Conservation (phyloP, 1,284 basidiomycete species). For the Moesziomyces sp. region DNA sequence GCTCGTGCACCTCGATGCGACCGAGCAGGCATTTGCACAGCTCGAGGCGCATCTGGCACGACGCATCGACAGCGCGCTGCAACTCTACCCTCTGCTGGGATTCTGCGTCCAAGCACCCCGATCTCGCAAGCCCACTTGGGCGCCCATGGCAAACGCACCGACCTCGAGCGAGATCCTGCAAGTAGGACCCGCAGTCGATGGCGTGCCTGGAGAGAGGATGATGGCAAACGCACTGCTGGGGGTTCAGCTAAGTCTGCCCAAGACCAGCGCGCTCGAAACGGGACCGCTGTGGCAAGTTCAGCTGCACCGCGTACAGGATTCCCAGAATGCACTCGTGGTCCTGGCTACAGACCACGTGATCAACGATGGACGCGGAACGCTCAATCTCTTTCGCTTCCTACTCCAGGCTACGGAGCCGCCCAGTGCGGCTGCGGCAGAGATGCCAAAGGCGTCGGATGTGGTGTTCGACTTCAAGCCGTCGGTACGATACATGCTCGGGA, state of each 20-base stretch:
- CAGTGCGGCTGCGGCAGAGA: background rate
- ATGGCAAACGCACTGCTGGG: conserved; percentile 2
- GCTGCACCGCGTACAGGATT: background rate
- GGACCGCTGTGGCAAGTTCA: conserved; percentile 24
- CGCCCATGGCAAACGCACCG: conserved; percentile 7
- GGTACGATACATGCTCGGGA: conserved; percentile 6
- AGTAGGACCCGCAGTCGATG: background rate
- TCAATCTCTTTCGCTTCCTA: conserved; percentile 25
- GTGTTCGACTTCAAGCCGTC: conserved; percentile 38
- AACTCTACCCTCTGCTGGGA: conserved; percentile 15
- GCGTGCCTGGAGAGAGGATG: background rate
- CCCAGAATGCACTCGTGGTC: background rate
- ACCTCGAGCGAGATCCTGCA: conserved; percentile 18
- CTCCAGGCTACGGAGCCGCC: background rate
- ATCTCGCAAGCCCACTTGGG: conserved; percentile 11
- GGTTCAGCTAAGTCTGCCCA: conserved; percentile 2
- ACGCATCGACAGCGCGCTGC: conserved; percentile 10
- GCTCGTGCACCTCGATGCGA: conserved; percentile 12
- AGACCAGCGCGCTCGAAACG: background rate
- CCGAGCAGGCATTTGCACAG: conserved; percentile 1
- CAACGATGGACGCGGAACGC: conserved; percentile 35
- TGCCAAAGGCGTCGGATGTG: conserved; percentile 22
- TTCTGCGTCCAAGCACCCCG: conserved; percentile 14
- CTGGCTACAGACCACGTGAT: conserved; percentile 30
- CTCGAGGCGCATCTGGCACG: conserved; percentile 3